Percentiles rank a stretch among this genome's conserved stretches.
phyloP scores from a whole-genome alignment of 75 land plant genomes.

The Ceratopteris richardii region DNA sequence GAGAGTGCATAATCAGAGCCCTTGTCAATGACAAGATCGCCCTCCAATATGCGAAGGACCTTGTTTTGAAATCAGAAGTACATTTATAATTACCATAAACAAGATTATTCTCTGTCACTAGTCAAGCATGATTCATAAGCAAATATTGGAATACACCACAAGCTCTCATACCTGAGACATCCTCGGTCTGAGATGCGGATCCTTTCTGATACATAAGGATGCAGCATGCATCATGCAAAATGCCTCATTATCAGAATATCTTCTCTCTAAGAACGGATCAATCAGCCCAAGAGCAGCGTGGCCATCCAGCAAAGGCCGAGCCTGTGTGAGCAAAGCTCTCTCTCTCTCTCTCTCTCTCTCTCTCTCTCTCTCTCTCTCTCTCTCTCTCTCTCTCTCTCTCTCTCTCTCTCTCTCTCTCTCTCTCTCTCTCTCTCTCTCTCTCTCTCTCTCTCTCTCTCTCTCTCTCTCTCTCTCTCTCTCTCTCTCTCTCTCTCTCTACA shows the following conservation, averaged over 20 bases:
- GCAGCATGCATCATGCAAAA: conserved; percentile 56
- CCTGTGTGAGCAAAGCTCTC: conserved; percentile 19
- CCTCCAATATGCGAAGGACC: conserved; percentile 86
- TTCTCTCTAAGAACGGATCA: conserved; percentile 26
- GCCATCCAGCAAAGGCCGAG: conserved; percentile 19
- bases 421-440: too few relatives aligned
- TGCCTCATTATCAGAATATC: conserved; percentile 22
- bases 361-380: too few relatives aligned
- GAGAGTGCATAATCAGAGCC: conserved; percentile 34
- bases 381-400: too few relatives aligned
- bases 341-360: too few relatives aligned
- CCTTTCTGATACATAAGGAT: conserved; percentile 40
- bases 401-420: too few relatives aligned
- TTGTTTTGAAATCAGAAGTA: conserved; percentile 8
- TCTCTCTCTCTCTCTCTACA: too few relatives aligned
- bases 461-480: too few relatives aligned
- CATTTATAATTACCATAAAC: conserved; percentile 7
- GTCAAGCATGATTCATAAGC: too few relatives aligned
- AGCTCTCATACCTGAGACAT: too few relatives aligned
- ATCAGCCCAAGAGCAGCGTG: conserved; percentile 25
- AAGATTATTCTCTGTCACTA: too few relatives aligned
- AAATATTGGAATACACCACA: too few relatives aligned
- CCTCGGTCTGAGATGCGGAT: conserved; percentile 46
- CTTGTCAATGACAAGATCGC: conserved; percentile 52
- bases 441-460: too few relatives aligned